A percentile compares a stretch with the other conserved stretches of the same genome.
Evolutionary conservation across 1,284 basidiomycete genomes (phyloP).

Genomic region (Peniophora sp.): DNA sequence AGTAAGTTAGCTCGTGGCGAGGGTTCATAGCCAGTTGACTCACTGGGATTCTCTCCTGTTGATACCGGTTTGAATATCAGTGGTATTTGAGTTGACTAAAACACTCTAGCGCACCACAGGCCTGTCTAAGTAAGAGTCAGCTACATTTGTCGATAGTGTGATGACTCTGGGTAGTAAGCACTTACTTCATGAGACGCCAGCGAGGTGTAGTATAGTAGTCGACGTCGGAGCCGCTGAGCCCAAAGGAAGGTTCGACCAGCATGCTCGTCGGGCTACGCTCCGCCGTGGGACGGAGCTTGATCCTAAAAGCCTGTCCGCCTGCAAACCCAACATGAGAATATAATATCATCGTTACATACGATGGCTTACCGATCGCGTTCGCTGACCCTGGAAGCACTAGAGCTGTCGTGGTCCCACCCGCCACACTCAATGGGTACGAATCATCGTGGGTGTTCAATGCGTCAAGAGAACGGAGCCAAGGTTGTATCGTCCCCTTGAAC

Average conservation of each 20-base stretch:
- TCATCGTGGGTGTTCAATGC: conserved; percentile 32
- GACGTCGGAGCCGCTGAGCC: conserved; percentile 23
- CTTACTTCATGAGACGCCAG: conserved; percentile 38
- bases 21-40: conserved; percentile 1
- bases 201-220: conserved; percentile 20
- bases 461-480: conserved; percentile 41
- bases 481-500: conserved; percentile 26
- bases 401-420: conserved; percentile 41
- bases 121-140: conserved; percentile 19
- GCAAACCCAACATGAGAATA: neutral
- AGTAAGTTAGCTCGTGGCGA: neutral
- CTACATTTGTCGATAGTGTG: neutral
- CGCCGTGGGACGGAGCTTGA: conserved; percentile 38
- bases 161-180: no score
- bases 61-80: no score
- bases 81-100: no score
- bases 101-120: conserved; percentile 25
- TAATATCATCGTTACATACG: neutral
- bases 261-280: conserved; percentile 35
- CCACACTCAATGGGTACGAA: conserved; percentile 25
- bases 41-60: conserved; percentile 26
- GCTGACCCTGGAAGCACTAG: conserved; percentile 39
- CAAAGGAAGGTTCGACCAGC: conserved; percentile 36
- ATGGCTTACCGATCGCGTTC: conserved; percentile 31
- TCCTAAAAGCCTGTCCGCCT: conserved; percentile 29